Percentiles rank a stretch among this genome's conserved stretches.
phyloP scores from a whole-genome alignment of 768 basidiomycete genomes.

The Boletus insuetus region DNA sequence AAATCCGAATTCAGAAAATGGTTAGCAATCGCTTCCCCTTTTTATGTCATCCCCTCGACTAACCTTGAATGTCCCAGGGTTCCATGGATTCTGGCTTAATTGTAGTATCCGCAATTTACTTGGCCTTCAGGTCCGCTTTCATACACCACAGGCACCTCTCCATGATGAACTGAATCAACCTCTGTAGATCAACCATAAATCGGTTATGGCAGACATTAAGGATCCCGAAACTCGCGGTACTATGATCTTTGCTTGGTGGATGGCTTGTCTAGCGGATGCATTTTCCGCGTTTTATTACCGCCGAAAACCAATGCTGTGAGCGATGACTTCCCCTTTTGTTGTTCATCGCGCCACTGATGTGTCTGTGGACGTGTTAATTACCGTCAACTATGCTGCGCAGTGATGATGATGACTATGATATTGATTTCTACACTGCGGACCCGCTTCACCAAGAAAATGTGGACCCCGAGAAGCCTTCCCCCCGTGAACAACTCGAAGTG shows the following conservation, averaged over 20 bases:
- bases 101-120: slow-evolving; percentile 76
- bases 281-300: slow-evolving; percentile 83
- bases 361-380: slow-evolving; percentile 20
- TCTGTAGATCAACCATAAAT: slow-evolving; percentile 77
- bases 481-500: slow-evolving; percentile 80
- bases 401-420: slow-evolving; percentile 87
- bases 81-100: slow-evolving; percentile 82
- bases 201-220: slow-evolving; percentile 67
- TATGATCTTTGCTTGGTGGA: slow-evolving; percentile 94
- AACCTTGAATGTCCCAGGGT: slow-evolving; percentile 47
- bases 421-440: slow-evolving; percentile 81
- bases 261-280: slow-evolving; percentile 83
- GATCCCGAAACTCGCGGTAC: slow-evolving; percentile 76
- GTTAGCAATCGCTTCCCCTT: slow-evolving; percentile 38
- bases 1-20: slow-evolving; percentile 67
- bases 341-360: slow-evolving; percentile 8
- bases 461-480: slow-evolving; percentile 56
- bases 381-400: slow-evolving; percentile 29
- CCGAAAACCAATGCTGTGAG: slow-evolving; percentile 73
- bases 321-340: slow-evolving; percentile 5
- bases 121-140: slow-evolving; percentile 58
- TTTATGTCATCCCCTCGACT: slow-evolving; percentile 13
- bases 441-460: slow-evolving; percentile 48
- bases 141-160: slow-evolving; percentile 7
- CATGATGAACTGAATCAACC: slow-evolving; percentile 5